Evolutionary conservation across 805 yeast species (phyloP), one percentile per base, ranked within the genome.

Genomic region (Candida ulmi): DNA sequence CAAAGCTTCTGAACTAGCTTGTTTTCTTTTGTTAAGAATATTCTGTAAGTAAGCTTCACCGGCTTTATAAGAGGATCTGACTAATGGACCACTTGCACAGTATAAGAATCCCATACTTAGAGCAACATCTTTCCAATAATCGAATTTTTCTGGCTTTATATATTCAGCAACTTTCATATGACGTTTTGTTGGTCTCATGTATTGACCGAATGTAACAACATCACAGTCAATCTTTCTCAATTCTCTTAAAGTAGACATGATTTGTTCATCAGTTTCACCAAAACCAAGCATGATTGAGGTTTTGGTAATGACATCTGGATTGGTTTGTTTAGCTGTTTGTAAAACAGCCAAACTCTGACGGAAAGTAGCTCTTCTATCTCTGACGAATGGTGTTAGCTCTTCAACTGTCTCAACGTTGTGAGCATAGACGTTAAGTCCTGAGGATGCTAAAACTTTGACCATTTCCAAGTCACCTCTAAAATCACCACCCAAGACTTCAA

Each of bases 91-190:
- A 44, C 95, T 82, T 2, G 99, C 99, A 62, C 96, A 95, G 59
- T 93, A 91, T 36, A 88, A 67, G 72, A 93, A 93, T 1, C 99
- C 99, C 75, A 91, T 65, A 32, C 85, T 87, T 46, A 83, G 61
- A 0, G 99, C 98, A 9, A 71, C 74, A 41, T 83, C 78, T 55
- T 81, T 88, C 99, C 99, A 93, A 59, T 83, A 72, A 44, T 90
- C 95, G 60, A 93, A 93, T 61, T 88, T 88, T 51, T 86, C 96
- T 3, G 99, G 99, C 19, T 79, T 83, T 16, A 93, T 78, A 55
- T 93, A 93, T 51, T 91, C 97, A 11, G 87, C 96, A 32, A 93
- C 99, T 67, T 90, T 90, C 95, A 93, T 88, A 62, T 93, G 99
- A 57, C 99, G 80, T 65, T 86, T 93, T 2, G 99, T 93, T 33